Evolutionary conservation across 257 asterid genomes (phyloP), one percentile per base, ranked within the genome.

Genomic region (Cinchona pubescens): DNA sequence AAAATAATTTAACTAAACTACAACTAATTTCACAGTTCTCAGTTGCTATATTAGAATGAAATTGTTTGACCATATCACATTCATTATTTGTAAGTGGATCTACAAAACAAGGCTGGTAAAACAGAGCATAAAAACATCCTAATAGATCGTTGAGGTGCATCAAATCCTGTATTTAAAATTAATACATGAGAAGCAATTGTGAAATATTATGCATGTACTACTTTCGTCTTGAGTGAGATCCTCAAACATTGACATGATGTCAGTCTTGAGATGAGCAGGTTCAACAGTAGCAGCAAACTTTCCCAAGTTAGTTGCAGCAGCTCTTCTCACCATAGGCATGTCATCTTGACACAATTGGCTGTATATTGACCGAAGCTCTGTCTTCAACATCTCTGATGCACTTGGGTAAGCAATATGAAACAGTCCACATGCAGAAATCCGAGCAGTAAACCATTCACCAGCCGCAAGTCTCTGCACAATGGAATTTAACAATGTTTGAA

Each of bases 381-480:
- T 84, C 89, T 91, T 93, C 77, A 91, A 77, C 81, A 73, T 67
- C 37, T 90, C 94, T 21, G 96, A 75, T 79, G 96, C 98, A 82
- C 97, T 90, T 45, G 94, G 83, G 79, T 91, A 93, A 56, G 96
- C 96, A 82, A 93, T 89, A 81, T 93, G 97, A 85, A 93, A 93
- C 62, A 93, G 78, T 67, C 98, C 98, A 82, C 97, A 93, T 43
- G 97, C 93, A n/a, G 97, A 93, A 64, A 93, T 96, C 40, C 98
- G 92, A 67, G 97, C 96, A 18, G 98, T 93, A 79, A 93, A 93
- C 98, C 98, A 93, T 82, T 93, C 98, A 32, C 98, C 98, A 77
- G 97, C 96, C 67, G 97, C 96, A 69, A 93, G 86, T 86, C 98
- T 90, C 98, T 93, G 83, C 67, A 81, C 35, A 67, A 67, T 16